Evolutionary conservation across 2,329 filamentous ascomycete genomes (phyloP).

Genomic region (Hypoxylon sp.): DNA sequence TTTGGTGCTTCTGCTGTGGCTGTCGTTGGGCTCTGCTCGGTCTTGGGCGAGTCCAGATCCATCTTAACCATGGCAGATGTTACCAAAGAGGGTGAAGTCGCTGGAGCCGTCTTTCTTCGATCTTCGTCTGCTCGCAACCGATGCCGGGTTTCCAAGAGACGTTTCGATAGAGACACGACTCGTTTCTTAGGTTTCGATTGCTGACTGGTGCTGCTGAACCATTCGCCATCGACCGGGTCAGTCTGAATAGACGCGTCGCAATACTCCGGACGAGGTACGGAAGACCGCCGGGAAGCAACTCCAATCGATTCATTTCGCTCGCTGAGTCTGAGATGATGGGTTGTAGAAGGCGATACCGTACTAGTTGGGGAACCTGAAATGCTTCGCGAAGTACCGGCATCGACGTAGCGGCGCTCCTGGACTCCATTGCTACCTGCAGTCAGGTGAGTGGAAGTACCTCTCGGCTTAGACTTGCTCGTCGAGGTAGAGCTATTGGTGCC

Average conservation of each 20-base stretch:
- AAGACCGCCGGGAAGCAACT: slow-evolving; percentile 50
- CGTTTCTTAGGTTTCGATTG: slow-evolving; percentile 55
- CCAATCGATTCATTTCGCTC: slow-evolving; percentile 44
- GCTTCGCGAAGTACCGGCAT: slow-evolving; percentile 62
- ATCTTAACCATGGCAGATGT: slow-evolving; percentile 49
- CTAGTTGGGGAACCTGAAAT: slow-evolving; percentile 62
- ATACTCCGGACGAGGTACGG: slow-evolving; percentile 54
- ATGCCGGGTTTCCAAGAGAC: slow-evolving; percentile 60
- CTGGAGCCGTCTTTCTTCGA: slow-evolving; percentile 45
- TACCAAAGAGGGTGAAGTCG: slow-evolving; percentile 42
- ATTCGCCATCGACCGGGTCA: slow-evolving; percentile 61
- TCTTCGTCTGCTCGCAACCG: slow-evolving; percentile 53
- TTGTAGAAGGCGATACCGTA: slow-evolving; percentile 50
- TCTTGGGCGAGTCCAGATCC: slow-evolving; percentile 51
- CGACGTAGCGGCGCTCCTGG: slow-evolving; percentile 56
- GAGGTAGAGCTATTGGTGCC: slow-evolving; percentile 50
- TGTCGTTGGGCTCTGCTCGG: slow-evolving; percentile 40
- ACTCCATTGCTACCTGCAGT: slow-evolving; percentile 45
- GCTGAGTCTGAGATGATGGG: slow-evolving; percentile 41
- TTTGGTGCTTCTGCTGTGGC: slow-evolving; percentile 29
- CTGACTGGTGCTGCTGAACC: slow-evolving; percentile 55
- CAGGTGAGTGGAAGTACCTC: slow-evolving; percentile 35
- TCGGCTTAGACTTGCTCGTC: slow-evolving; percentile 52
- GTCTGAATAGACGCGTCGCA: slow-evolving; percentile 63
- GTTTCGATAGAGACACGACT: slow-evolving; percentile 62